Evolutionary conservation across 2,329 filamentous ascomycete species (phyloP).

Genomic region (Cercospora citrullina): DNA sequence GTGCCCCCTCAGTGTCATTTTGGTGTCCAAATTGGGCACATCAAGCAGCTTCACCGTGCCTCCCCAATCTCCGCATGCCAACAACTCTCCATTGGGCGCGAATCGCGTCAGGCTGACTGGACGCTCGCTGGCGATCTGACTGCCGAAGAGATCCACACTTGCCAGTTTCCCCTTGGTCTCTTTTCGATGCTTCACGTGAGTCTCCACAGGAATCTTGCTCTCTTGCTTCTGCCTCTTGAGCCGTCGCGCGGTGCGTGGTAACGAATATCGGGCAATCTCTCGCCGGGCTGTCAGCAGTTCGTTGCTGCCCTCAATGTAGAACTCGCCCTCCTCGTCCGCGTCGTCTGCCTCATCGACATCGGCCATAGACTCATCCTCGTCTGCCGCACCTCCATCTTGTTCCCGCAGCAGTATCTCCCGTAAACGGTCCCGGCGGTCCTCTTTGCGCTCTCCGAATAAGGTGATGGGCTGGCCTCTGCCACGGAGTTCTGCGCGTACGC

Average conservation of each 20-base stretch:
- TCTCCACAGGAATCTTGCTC: constrained; percentile 77
- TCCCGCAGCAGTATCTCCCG: constrained; percentile 72
- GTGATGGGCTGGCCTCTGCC: constrained; percentile 92
- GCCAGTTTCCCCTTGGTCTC: constrained; percentile 78
- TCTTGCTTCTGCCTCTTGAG: constrained; percentile 77
- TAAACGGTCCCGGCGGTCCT: constrained; percentile 81
- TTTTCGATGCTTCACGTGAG: constrained; percentile 90
- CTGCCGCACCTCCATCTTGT: constrained; percentile 58
- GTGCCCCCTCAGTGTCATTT: constrained; percentile 75
- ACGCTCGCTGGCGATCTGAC: constrained; percentile 86
- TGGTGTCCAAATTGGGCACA: constrained; percentile 78
- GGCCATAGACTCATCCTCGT: constrained; percentile 56
- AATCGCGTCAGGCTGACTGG: constrained; percentile 91
- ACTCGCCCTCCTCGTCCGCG: constrained; percentile 83
- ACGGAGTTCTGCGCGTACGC: constrained; percentile 76
- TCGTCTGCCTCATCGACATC: constrained; percentile 63
- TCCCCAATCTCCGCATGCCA: constrained; percentile 91
- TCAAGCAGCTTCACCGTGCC: constrained; percentile 84
- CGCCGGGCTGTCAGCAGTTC: constrained; percentile 74
- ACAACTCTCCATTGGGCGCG: constrained; percentile 76
- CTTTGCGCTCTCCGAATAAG: constrained; percentile 85
- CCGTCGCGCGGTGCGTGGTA: constrained; percentile 77
- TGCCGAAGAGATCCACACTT: constrained; percentile 86
- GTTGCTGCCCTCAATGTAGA: constrained; percentile 81
- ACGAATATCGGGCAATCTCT: constrained; percentile 77